Evolutionary conservation across 225 moss, liverwort and hornwort genomes (phyloP), one percentile per base, ranked within the genome.

Genomic region (Pleurozium schreberi): DNA sequence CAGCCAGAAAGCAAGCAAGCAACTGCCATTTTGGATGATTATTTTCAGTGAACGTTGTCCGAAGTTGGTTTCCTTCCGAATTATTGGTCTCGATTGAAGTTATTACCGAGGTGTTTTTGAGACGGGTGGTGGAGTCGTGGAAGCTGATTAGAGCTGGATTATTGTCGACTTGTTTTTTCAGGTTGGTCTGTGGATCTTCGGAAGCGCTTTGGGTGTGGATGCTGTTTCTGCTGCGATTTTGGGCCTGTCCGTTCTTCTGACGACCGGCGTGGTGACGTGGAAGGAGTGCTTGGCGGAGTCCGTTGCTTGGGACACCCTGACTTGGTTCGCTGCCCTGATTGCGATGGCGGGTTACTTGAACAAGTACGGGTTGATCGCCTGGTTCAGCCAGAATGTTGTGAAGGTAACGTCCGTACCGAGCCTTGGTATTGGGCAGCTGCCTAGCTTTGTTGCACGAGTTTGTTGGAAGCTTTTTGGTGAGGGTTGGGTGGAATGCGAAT

Each of bases 201-300:
- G 99, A 69, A 93, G 93, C 55, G 36, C 52, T 43, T 83, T 96
- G 90, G 96, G 96, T 12, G 93, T 99, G 30, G 99, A 99, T 84
- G 99, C 99, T 4, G 97, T 99, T 52, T 95, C 96, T 5, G 99
- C 99, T 86, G 97, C 99, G 27, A 99, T 99, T 91, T 68, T 97
- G 81, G 99, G 99, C 18, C 95, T 99, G 31, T 95, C 96, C 1
- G 96, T 99, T 57, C 92, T 99, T 84, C 93, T 99, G 89, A 90
- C 75, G 25, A 96, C 99, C 31, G 99, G 99, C 59, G 98, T 99
- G n/a, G 98, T 99, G 27, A 99, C 99, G 19, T 99, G 99, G 99
- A 99, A 99, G 90, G 99, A 99, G 90, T 99, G 99, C 28, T 87
- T 99, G 69, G 96, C 88, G 58, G 99, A 99, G 87, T 93, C 97